Conservation (phyloP, 1,139 yeast genomes). For the Protomyces inundatus region DNA sequence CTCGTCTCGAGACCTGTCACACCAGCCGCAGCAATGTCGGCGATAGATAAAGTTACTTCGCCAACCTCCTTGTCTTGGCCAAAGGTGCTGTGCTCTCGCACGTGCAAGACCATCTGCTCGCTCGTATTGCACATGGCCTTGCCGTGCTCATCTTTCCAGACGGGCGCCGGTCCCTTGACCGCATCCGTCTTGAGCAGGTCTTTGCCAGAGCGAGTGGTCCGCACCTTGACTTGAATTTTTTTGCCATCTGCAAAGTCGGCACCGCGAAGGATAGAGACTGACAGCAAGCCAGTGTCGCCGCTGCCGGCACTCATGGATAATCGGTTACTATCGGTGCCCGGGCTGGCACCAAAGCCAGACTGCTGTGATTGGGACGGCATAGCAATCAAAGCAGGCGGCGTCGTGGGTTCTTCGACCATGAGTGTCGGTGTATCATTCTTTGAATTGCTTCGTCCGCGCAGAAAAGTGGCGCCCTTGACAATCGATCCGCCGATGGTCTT, state of each 20-base stretch:
- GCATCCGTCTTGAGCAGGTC: constrained; percentile 63
- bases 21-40: neutral
- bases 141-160: constrained; percentile 54
- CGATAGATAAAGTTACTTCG: constrained; percentile 41
- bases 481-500: constrained; percentile 34
- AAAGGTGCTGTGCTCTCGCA: constrained; percentile 59
- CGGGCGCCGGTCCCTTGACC: constrained; percentile 48
- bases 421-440: constrained; percentile 8
- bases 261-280: constrained; percentile 33
- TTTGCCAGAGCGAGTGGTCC: constrained; percentile 40
- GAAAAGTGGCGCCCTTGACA: constrained; percentile 30
- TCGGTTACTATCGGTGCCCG: neutral
- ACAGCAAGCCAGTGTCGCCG: constrained; percentile 24
- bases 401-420: constrained; percentile 31
- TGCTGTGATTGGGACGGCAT: neutral
- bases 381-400: neutral
- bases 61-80: constrained; percentile 69
- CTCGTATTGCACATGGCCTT: neutral
- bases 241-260: constrained; percentile 36
- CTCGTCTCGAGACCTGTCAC: neutral
- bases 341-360: neutral
- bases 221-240: constrained; percentile 38
- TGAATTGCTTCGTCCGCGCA: constrained; percentile 11
- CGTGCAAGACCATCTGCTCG: neutral
- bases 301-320: neutral